phyloP scores from a whole-genome alignment of 139 green algal species.

The Astrephomene gubernaculifera region DNA sequence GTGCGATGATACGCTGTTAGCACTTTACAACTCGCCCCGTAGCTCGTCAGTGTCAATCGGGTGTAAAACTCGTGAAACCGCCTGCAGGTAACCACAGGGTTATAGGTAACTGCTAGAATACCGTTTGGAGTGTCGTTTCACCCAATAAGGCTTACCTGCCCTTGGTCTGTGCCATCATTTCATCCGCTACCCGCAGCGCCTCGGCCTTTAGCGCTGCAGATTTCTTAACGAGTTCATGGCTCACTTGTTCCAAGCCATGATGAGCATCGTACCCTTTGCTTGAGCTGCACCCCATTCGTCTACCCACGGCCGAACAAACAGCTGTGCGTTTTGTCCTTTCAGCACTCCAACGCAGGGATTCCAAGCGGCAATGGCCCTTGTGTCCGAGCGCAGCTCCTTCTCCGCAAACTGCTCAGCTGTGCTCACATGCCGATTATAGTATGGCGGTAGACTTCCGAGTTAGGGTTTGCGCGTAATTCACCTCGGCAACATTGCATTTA shows the following conservation, averaged over 20 bases:
- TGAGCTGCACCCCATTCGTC: constrained; percentile 26
- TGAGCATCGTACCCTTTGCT: constrained; percentile 6
- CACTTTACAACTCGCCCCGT: constrained; percentile 59
- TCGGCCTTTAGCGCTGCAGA: not conserved
- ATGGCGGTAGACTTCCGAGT: too few relatives aligned
- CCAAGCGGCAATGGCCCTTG: too few relatives aligned
- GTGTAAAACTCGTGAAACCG: constrained; percentile 48
- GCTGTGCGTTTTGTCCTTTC: not conserved
- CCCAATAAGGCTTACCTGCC: constrained; percentile 11
- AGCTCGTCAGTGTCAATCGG: constrained; percentile 38
- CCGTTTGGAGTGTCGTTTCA: not conserved
- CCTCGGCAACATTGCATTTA: too few relatives aligned
- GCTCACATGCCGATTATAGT: too few relatives aligned
- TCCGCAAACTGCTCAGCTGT: too few relatives aligned
- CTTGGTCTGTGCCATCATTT: constrained; percentile 23
- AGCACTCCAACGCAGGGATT: too few relatives aligned
- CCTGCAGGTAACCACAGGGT: constrained; percentile 1
- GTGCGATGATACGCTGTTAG: constrained; percentile 22
- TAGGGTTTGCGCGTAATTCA: too few relatives aligned
- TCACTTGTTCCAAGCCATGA: not conserved
- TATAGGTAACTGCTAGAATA: not conserved
- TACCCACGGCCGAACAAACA: not conserved
- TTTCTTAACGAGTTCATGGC: not conserved
- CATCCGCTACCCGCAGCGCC: constrained; percentile 14
- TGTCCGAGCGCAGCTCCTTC: too few relatives aligned